Evolutionary conservation across 139 green algal species (phyloP).

Genomic region (Desmodesmus armatus): DNA sequence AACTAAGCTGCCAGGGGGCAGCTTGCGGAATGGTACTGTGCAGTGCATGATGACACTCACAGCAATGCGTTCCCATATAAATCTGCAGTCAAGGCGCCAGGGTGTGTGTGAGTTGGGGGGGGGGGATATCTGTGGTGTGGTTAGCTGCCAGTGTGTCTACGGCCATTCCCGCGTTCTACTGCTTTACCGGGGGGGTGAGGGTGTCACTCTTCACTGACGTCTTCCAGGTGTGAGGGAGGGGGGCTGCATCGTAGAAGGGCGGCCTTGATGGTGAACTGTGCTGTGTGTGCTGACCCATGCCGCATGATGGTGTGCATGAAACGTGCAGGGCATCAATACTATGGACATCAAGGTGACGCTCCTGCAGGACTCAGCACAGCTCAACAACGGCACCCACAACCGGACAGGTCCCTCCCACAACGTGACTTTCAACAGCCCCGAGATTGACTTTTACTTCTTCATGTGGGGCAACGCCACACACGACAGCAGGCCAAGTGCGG

Average conservation of each 20-base stretch:
- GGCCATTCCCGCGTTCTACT: constrained; percentile 28
- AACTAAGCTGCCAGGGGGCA: too few relatives aligned
- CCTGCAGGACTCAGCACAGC: neutral
- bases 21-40: too few relatives aligned
- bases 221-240: too few relatives aligned
- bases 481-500: neutral
- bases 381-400: neutral
- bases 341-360: constrained; percentile 30
- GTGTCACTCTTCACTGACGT: constrained; percentile 30
- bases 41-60: too few relatives aligned
- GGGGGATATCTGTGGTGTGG: too few relatives aligned
- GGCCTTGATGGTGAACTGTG: too few relatives aligned
- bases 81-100: too few relatives aligned
- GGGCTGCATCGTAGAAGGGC: too few relatives aligned
- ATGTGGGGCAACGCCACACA: neutral
- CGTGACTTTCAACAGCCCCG: neutral
- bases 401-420: neutral
- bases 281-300: too few relatives aligned
- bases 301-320: too few relatives aligned
- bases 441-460: constrained; percentile 40
- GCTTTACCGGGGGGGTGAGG: constrained; percentile 26
- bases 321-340: constrained; percentile 38
- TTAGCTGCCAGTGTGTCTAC: constrained; percentile 13
- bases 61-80: too few relatives aligned
- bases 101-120: too few relatives aligned